Evolutionary conservation across 345 rosid species (phyloP), one percentile per base, ranked within the genome.

Genomic region (Camelina neglecta): DNA sequence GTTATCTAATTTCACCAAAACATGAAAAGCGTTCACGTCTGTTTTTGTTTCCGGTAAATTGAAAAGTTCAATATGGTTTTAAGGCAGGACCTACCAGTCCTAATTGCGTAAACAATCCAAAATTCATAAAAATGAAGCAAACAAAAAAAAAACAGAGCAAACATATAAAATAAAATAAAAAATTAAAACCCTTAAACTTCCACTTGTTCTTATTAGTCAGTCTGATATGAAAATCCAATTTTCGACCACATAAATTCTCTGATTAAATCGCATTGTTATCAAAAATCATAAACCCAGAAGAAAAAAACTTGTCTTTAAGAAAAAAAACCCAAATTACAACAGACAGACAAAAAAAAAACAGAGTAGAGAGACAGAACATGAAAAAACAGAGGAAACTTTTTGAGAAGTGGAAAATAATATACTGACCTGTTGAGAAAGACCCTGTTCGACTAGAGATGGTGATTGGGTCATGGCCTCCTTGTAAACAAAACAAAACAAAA

Each of bases 361-460:
- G 67, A 61, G 33, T 6, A 51, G 51, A 60, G 51, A 62, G 10
- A 47, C 55, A 26, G 47, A 57, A 24, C 44, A 56, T 54, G 16
- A 56, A 57, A 26, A 64, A 47, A 7, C 48, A 71, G 50, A 77
- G 67, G 26, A 41, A 4, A 23, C 3, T 58, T 60, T 60, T 13
- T 2, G 48, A 15, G 47, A 39, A 11, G 35, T 15, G 11, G 48
- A 50, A 53, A 69, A 41, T 10, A 41, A 41, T 10, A 58, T 0
- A 61, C 61, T 24, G 79, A 86, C 95, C 95, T 88, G 84, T 6
- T 62, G 85, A 81, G 85, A 65, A 15, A 80, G 49, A 65, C 90
- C 90, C 47, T 76, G 83, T 75, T 88, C 93, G 57, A 77, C 51
- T 53, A 55, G 62, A 50, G 73, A 80, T 31, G 73, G 83, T 48